Evolutionary conservation across 306 rosid species (phyloP).

Genomic region (Castanea sativa): DNA sequence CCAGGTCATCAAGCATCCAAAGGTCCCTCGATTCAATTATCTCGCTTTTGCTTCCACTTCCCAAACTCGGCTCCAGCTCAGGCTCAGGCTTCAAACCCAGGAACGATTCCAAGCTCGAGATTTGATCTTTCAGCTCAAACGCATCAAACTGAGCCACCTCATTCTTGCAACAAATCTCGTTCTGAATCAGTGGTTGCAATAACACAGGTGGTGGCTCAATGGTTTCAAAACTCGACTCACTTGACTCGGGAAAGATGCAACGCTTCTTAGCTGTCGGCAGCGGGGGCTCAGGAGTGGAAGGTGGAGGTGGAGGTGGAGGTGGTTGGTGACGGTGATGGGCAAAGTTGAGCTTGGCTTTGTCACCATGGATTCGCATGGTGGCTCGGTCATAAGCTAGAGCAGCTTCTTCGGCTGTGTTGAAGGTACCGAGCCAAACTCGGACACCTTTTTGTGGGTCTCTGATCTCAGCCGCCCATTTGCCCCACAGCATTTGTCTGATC

Average conservation of each 20-base stretch:
- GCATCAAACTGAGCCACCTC: background rate
- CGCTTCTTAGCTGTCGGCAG: slow-evolving; percentile 39
- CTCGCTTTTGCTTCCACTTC: slow-evolving; percentile 11
- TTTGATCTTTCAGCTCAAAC: slow-evolving; percentile 46
- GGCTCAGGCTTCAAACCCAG: slow-evolving; percentile 50
- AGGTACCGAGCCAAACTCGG: slow-evolving; percentile 95
- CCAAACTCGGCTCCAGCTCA: background rate
- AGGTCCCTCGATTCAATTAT: slow-evolving; percentile 23
- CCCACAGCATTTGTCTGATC: too few species aligned
- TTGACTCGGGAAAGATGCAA: slow-evolving; percentile 23
- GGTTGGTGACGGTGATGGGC: background rate
- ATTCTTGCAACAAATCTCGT: background rate
- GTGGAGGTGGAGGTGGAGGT: background rate
- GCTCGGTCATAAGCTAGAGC: slow-evolving; percentile 83
- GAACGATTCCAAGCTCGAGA: slow-evolving; percentile 60
- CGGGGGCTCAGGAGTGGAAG: background rate
- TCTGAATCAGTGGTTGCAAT: background rate
- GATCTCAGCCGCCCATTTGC: background rate
- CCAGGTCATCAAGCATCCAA: slow-evolving; percentile 70
- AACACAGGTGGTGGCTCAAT: background rate
- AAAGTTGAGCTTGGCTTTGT: slow-evolving; percentile 92
- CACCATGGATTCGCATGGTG: slow-evolving; percentile 80
- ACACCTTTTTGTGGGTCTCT: slow-evolving; percentile 86
- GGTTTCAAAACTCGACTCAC: background rate
- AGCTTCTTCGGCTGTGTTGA: slow-evolving; percentile 77